Evolutionary conservation across 2,329 filamentous ascomycete species (phyloP).

Genomic region (Hypoxylon sp.): DNA sequence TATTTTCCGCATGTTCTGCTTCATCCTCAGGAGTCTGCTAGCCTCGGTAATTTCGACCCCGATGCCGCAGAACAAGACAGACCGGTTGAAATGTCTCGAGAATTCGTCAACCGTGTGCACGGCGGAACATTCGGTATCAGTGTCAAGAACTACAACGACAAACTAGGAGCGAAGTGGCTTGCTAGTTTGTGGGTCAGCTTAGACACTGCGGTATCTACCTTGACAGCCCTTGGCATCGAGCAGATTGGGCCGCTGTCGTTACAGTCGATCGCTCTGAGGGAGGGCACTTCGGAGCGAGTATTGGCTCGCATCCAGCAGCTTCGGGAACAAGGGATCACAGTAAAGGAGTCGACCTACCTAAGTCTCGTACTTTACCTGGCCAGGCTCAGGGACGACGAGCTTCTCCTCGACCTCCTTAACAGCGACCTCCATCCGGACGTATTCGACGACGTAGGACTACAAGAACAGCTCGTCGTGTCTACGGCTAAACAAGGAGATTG

Average conservation of each 20-base stretch:
- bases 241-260: slow-evolving; percentile 78
- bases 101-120: slow-evolving; percentile 50
- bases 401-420: slow-evolving; percentile 55
- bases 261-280: slow-evolving; percentile 77
- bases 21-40: slow-evolving; percentile 48
- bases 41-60: slow-evolving; percentile 13
- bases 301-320: slow-evolving; percentile 67
- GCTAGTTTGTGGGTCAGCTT: slow-evolving; percentile 75
- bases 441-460: slow-evolving; percentile 56
- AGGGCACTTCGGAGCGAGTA: slow-evolving; percentile 64
- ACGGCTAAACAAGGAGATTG: slow-evolving; percentile 50
- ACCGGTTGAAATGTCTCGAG: slow-evolving; percentile 41
- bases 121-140: slow-evolving; percentile 50
- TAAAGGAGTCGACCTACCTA: slow-evolving; percentile 70
- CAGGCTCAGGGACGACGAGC: slow-evolving; percentile 58
- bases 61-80: slow-evolving; percentile 25
- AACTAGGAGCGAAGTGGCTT: slow-evolving; percentile 80
- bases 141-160: slow-evolving; percentile 67
- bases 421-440: slow-evolving; percentile 64
- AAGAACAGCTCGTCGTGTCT: slow-evolving; percentile 50
- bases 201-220: slow-evolving; percentile 71
- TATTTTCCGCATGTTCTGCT: slow-evolving; percentile 56
- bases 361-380: slow-evolving; percentile 71
- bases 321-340: slow-evolving; percentile 65
- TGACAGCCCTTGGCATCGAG: slow-evolving; percentile 75